These are phyloP conservation scores for Logfia minima DNA, from an alignment of 129 eudicot species.

Conservation along the genomic window DNA sequence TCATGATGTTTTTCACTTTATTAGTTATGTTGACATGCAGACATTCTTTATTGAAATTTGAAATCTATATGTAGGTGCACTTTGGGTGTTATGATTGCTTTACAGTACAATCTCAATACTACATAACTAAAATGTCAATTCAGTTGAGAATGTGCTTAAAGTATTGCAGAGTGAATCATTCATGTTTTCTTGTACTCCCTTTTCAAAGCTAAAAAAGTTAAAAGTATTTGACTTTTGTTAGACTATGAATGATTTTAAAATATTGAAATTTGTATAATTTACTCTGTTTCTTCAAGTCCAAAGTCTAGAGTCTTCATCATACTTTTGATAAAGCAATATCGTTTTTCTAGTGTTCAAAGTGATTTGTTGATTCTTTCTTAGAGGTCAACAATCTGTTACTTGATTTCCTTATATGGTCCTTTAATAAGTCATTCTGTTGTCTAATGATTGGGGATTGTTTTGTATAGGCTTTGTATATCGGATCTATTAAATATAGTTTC, in stretches of 20 bases:
- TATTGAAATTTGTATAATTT: constrained; percentile 10
- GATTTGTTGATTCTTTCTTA: neutral
- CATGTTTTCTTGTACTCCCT: constrained; percentile 17
- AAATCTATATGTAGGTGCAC: constrained; percentile 5
- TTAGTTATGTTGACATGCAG: neutral
- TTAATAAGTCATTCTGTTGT: neutral
- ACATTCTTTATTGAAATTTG: neutral
- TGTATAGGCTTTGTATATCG: neutral
- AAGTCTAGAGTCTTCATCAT: neutral
- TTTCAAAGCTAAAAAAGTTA: constrained; percentile 12
- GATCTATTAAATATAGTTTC: neutral
- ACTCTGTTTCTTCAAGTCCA: neutral
- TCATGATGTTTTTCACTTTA: neutral
- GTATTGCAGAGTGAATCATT: constrained; percentile 23
- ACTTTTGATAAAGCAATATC: neutral
- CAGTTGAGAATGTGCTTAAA: constrained; percentile 32
- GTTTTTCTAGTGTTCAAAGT: constrained; percentile 5
- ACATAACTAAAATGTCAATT: constrained; percentile 26
- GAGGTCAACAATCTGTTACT: constrained; percentile 10
- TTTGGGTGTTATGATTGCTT: constrained; percentile 25
- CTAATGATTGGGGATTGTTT: neutral
- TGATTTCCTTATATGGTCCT: neutral
- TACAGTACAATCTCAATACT: constrained; percentile 16
- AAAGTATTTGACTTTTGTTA: constrained; percentile 14
- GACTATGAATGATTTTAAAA: constrained; percentile 15